Evolutionary conservation across 2,329 filamentous ascomycete species (phyloP), one percentile per base, ranked within the genome.

Genomic region (Diplodia mutila): DNA sequence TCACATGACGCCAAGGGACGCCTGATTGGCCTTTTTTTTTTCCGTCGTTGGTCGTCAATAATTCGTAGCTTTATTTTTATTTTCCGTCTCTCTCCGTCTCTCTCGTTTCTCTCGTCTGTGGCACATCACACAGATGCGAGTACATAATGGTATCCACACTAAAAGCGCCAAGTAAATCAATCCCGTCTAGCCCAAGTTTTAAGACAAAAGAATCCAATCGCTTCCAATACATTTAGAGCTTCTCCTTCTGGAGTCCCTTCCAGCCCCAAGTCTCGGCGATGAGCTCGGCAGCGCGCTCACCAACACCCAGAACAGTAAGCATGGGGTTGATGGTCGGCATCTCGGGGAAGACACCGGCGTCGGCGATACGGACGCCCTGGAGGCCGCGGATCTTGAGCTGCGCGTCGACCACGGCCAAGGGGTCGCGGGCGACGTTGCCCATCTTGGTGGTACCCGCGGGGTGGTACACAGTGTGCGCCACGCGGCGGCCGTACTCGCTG

Each of bases 361-460:
- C 93, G 1, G 92, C 92, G 72, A 97, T 92, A 68, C 93, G 86
- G 68, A 96, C 80, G 34, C 87, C 88, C 82, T 88, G 87, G 70
- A 96, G 80, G 0, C 91, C 92, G 32, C 88, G 84, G 34, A 97
- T 83, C 81, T 87, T 90, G 70, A 97, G 80, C 75, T 90, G 83
- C 29, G 86, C 85, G 75, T 95, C 90, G n/a, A 96, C 93, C 23
- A 97, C 93, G 5, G 92, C 92, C 77, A 89, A 81, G 61, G 86
- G 81, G 76, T 96, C 91, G 65, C 82, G 86, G 67, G 78, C 78
- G 5, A 91, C 80, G 74, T 94, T 89, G 39, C 92, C 92, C 93
- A 97, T 97, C 85, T 93, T 93, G 66, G 92, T 95, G 21, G 93
- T 97, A 64, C 93, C 93, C 14, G 91, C 90, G 0, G 93, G 93